phyloP scores from a whole-genome alignment of 1,139 yeast species.

The Nakaseomyces glabratus region DNA sequence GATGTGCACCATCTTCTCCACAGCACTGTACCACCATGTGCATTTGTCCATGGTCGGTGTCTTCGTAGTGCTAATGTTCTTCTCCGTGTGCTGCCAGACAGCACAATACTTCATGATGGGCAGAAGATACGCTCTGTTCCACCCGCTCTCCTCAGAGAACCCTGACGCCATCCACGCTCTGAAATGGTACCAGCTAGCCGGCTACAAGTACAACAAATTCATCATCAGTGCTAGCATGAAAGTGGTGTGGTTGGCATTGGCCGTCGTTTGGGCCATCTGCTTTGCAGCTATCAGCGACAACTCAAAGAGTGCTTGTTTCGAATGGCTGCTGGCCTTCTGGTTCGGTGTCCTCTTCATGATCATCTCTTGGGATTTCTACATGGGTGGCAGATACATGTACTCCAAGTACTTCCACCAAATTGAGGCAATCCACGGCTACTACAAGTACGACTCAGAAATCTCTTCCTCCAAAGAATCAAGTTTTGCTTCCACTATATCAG shows the following conservation, averaged over 20 bases:
- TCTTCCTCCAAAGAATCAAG: no score
- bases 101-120: slow-evolving; percentile 57
- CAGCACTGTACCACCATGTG: slow-evolving; percentile 46
- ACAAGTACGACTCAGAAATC: no score
- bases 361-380: slow-evolving; percentile 62
- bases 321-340: slow-evolving; percentile 80
- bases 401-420: slow-evolving; percentile 28
- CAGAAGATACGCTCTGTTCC: slow-evolving; percentile 36
- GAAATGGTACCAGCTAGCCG: slow-evolving; percentile 29
- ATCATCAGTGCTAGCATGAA: slow-evolving; percentile 48
- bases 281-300: slow-evolving; percentile 47
- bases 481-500: no score
- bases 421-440: slow-evolving; percentile 23
- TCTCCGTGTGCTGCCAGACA: slow-evolving; percentile 54
- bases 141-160: slow-evolving; percentile 19
- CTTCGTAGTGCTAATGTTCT: slow-evolving; percentile 60
- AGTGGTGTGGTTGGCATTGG: slow-evolving; percentile 56
- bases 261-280: slow-evolving; percentile 59
- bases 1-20: slow-evolving; percentile 67
- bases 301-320: slow-evolving; percentile 48
- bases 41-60: slow-evolving; percentile 67
- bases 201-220: slow-evolving; percentile 34
- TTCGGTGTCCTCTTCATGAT: slow-evolving; percentile 63
- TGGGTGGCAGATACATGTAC: slow-evolving; percentile 38
- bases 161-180: slow-evolving; percentile 7